These are phyloP conservation scores for Hericium erinaceus DNA, from an alignment of 768 basidiomycete genomes.

Conservation along the genomic window DNA sequence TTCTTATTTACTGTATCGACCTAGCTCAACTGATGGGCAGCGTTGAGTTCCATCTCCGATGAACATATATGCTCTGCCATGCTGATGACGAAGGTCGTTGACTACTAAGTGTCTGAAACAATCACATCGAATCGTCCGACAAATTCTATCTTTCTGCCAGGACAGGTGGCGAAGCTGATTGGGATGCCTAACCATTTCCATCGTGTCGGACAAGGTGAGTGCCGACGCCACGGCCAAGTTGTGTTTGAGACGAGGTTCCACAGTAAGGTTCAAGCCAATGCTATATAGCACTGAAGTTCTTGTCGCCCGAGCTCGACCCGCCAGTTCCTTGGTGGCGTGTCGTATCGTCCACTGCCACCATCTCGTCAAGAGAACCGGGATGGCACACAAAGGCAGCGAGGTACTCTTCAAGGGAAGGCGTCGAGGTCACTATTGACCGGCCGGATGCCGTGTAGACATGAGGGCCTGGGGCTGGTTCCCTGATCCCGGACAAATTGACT, in stretches of 20 bases:
- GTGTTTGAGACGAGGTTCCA: not conserved
- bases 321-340: slow-evolving; percentile 82
- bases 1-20: too few relatives aligned
- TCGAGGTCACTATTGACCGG: slow-evolving; percentile 56
- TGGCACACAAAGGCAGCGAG: slow-evolving; percentile 70
- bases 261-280: not conserved
- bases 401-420: slow-evolving; percentile 72
- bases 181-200: slow-evolving; percentile 74
- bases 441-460: slow-evolving; percentile 53
- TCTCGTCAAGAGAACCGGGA: slow-evolving; percentile 80
- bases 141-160: slow-evolving; percentile 52
- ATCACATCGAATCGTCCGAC: slow-evolving; percentile 67
- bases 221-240: not conserved
- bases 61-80: not conserved
- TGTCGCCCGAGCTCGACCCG: slow-evolving; percentile 47
- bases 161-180: slow-evolving; percentile 71
- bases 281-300: slow-evolving; percentile 62
- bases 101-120: slow-evolving; percentile 18
- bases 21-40: not conserved
- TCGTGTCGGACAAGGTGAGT: slow-evolving; percentile 72
- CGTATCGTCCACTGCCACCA: slow-evolving; percentile 55
- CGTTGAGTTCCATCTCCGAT: not conserved
- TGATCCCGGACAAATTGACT: slow-evolving; percentile 3
- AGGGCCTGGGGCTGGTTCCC: slow-evolving; percentile 64
- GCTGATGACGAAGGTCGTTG: not conserved